Evolutionary conservation across 805 yeast genomes (phyloP), one percentile per base, ranked within the genome.

Genomic region (Scheffersomyces ergatensis): DNA sequence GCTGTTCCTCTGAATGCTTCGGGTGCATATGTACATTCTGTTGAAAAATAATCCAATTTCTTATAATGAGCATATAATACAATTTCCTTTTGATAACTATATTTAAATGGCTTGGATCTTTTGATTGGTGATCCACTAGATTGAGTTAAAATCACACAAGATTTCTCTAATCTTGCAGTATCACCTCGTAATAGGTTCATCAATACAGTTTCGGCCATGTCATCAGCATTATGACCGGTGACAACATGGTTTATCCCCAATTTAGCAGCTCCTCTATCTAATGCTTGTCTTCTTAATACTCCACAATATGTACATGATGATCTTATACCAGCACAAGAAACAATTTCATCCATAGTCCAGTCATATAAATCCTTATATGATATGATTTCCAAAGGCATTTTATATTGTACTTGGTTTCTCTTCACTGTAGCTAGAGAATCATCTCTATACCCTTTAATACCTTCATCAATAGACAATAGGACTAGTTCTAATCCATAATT

Each of bases 281-380:
- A 66, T 0, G 99, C 97, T 64, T 93, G 99, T 51, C 99, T 77
- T 63, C 99, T 74, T 42, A 93, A 79, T 5, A 93, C 99, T 37
- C 99, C 99, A 70, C 99, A 93, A 58, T 93, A 93, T 0, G 99
- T 93, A 64, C 99, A 93, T 58, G 95, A 87, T 51, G 89, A 89
- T 58, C 96, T 75, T 27, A 87, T 83, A 5, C 98, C 98, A 1
- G 97, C 93, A 58, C 93, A 87, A 0, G 90, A 82, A 1, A 93
- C 99, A 38, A 93, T 89, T 54, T 89, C 95, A 68, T 93, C 99
- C 99, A 93, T 93, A 11, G 96, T 88, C 99, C 99, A 93, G 55
- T 90, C 83, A 60, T 93, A 93, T 12, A 93, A 70, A 23, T 90
- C 96, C 48, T 80, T 80, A 54, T 93, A 93, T 12, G 96, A 85